Conservation (phyloP, 345 rosid species). For the Citrus sinensis region DNA sequence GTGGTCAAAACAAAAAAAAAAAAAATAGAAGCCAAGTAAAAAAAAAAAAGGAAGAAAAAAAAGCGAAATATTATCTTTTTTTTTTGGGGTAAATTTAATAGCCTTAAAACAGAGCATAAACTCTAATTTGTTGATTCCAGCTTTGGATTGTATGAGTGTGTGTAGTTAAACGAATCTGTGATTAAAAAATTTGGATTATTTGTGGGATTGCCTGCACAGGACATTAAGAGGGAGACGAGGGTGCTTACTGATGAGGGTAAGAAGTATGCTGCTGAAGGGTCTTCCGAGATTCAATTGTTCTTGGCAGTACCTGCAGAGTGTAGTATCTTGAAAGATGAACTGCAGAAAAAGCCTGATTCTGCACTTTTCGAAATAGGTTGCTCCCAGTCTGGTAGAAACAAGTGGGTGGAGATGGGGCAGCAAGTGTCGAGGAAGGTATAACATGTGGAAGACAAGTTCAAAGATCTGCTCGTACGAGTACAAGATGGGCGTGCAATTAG, state of each 20-base stretch:
- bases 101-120: too few relatives aligned
- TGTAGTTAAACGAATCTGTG: background rate
- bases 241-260: constrained; percentile 80
- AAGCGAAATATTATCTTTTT: too few relatives aligned
- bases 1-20: too few relatives aligned
- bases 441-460: constrained; percentile 75
- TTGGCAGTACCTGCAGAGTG: constrained; percentile 61
- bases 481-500: background rate
- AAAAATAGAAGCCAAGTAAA: too few relatives aligned
- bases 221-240: constrained; percentile 66
- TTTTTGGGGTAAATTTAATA: too few relatives aligned
- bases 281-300: constrained; percentile 84
- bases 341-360: constrained; percentile 68
- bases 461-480: constrained; percentile 50
- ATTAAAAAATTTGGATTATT: background rate
- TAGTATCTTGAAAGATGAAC: constrained; percentile 57
- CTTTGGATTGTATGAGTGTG: background rate
- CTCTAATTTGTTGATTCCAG: background rate
- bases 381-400: constrained; percentile 72
- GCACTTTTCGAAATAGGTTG: constrained; percentile 66
- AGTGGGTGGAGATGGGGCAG: constrained; percentile 89
- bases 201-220: constrained; percentile 29
- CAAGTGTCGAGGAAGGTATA: constrained; percentile 82
- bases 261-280: constrained; percentile 55
- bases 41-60: too few relatives aligned